Conservation (phyloP, 2,329 filamentous ascomycete genomes). For the Claviceps humidiphila region DNA sequence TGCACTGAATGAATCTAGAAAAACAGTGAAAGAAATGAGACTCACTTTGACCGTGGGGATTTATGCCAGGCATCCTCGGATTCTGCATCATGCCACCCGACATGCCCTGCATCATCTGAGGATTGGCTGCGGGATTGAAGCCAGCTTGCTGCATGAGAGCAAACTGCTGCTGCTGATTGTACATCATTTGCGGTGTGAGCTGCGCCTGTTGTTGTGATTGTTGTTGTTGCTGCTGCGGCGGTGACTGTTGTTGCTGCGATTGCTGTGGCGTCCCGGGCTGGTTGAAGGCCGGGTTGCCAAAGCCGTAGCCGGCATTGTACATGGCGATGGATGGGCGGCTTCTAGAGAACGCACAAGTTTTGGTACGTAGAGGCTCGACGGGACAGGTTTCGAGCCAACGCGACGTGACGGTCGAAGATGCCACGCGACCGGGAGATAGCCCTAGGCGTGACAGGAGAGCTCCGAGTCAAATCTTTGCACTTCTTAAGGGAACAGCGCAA, state of each 20-base stretch:
- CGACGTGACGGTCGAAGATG: neutral
- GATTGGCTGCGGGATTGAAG: conserved; percentile 37
- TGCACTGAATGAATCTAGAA: neutral
- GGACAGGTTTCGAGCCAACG: neutral
- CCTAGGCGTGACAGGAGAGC: no score
- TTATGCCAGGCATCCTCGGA: conserved; percentile 45
- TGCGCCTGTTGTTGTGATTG: conserved; percentile 22
- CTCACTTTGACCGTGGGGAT: conserved; percentile 47
- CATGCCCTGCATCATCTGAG: conserved; percentile 41
- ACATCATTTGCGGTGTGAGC: conserved; percentile 42
- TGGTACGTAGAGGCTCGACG: neutral
- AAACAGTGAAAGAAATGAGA: conserved; percentile 7
- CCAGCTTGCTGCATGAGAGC: conserved; percentile 37
- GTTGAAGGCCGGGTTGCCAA: conserved; percentile 36
- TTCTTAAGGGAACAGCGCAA: neutral
- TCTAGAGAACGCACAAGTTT: neutral
- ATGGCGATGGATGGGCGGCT: conserved; percentile 20
- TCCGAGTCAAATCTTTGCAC: neutral
- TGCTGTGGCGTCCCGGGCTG: conserved; percentile 13
- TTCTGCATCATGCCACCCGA: conserved; percentile 52
- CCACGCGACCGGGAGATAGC: neutral
- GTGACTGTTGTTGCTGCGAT: conserved; percentile 25
- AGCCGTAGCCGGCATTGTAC: conserved; percentile 43
- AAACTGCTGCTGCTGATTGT: conserved; percentile 42
- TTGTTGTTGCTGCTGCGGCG: conserved; percentile 26